Base-by-base conservation (phyloP, 73 alveolate species). In the Paramecium biaurelia region DNA sequence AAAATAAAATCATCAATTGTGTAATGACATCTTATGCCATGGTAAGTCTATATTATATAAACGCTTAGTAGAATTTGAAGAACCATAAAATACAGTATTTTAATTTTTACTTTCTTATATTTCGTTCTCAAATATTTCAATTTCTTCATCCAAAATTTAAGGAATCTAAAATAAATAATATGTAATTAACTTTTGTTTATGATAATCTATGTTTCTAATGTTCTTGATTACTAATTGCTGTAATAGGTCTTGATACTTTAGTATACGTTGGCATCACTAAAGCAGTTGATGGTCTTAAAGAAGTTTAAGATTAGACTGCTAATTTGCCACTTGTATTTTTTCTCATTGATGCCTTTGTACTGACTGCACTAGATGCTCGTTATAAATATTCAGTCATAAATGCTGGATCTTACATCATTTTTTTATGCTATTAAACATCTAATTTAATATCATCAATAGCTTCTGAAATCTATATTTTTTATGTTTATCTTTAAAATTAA, bases 281-380 rank as follows among this genome's bases (percentile, higher is more conserved):
- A 12, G 90, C 90, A 38, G 90, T 79, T 41, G 70, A 79, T 23
- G 90, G 90, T 45, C 90, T 79, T 79, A 30, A 43, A 23, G 74
- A 30, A 14, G 76, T 20, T 43, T 74, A 41, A 10, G 59, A 74
- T 34, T 74, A 14, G 11, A 74, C 34, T 74, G n/a, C 76, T 42
- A 45, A 38, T 76, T 42, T 23, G 9, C 45, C 72, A 26, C 74
- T 79, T 43, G 34, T 32, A 37, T 14, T 74, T 37, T 14, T n/a
- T 21, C 32, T 28, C n/a, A 47, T 21, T 18, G 74, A 41, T 38
- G 90, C 35, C 4, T 45, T 41, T 30, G 56, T 47, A 79, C 76
- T 79, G 8, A 23, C 74, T 37, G 90, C 90, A 45, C 90, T 79
- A 6, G 70, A 24, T 47, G 74, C 57, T 79, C 90, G 28, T 79